phyloP scores from a whole-genome alignment of 495 filamentous ascomycete species.

The Neurospora sp. region DNA sequence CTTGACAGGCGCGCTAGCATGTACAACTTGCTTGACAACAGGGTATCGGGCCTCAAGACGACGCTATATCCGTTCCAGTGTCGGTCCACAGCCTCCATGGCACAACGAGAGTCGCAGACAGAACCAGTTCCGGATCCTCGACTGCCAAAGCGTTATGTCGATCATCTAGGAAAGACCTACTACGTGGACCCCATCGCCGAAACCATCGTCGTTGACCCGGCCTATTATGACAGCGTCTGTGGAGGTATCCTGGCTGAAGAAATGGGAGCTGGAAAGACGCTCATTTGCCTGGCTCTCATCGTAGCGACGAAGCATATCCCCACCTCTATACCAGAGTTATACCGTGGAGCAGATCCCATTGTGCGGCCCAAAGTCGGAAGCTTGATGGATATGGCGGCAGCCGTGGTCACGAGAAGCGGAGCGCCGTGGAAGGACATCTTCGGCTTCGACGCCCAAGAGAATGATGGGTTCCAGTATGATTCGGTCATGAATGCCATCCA shows the following conservation, averaged over 20 bases:
- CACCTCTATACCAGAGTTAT: conserved; percentile 46
- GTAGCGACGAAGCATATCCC: conserved; percentile 67
- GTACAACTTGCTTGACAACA: conserved; percentile 46
- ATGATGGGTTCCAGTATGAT: conserved; percentile 27
- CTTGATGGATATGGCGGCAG: conserved; percentile 58
- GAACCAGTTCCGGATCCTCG: conserved; percentile 63
- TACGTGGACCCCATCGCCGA: conserved; percentile 64
- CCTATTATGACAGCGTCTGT: conserved; percentile 60
- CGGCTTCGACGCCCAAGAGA: conserved; percentile 9
- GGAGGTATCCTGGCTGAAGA: conserved; percentile 72
- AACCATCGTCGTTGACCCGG: conserved; percentile 48
- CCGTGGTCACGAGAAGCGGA: conserved; percentile 51
- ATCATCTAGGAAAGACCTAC: conserved; percentile 53
- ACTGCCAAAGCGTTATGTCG: conserved; percentile 37
- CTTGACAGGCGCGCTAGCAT: conserved; percentile 50
- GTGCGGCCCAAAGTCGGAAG: conserved; percentile 16
- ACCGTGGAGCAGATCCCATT: conserved; percentile 1
- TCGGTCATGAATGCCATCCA: conserved; percentile 48
- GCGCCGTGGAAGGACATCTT: conserved; percentile 61
- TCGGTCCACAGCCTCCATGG: conserved; percentile 73
- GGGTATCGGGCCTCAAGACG: conserved; percentile 54
- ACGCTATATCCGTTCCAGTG: conserved; percentile 69
- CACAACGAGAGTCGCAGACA: conserved; percentile 67
- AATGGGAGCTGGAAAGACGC: conserved; percentile 73
- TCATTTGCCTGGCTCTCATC: conserved; percentile 77